A percentile compares a stretch with the other conserved stretches of the same genome.
These are phyloP conservation scores for Helicostylum pulchrum DNA, from an alignment of 192 early-diverging fungal genomes.

Conservation along the genomic window DNA sequence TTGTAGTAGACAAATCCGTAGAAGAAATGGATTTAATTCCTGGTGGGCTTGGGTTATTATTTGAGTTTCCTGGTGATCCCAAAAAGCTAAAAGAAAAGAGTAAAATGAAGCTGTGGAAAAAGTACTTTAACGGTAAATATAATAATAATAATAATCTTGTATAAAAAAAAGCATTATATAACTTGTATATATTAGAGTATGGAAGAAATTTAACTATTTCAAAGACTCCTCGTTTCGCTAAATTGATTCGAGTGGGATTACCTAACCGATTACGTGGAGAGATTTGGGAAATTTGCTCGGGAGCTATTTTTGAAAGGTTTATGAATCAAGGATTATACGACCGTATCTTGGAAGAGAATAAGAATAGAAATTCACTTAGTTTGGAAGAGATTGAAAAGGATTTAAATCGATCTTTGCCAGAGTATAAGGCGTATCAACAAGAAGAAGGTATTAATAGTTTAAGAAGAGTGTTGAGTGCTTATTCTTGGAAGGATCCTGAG, in stretches of 20 bases:
- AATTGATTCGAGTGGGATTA: constrained; percentile 78
- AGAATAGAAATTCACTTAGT: constrained; percentile 60
- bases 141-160: too few relatives aligned
- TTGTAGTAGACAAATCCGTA: constrained; percentile 49
- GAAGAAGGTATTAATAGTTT: constrained; percentile 80
- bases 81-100: constrained; percentile 43
- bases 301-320: constrained; percentile 77
- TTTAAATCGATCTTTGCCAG: constrained; percentile 77
- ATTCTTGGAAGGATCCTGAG: constrained; percentile 65
- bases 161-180: too few relatives aligned
- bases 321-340: constrained; percentile 80
- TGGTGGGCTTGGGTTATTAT: constrained; percentile 69
- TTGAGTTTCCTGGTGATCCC: constrained; percentile 69
- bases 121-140: constrained; percentile 47
- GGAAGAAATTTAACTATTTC: constrained; percentile 82
- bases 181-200: constrained; percentile 38
- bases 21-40: constrained; percentile 49
- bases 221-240: constrained; percentile 75
- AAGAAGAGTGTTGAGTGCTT: constrained; percentile 73
- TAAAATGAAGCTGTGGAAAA: constrained; percentile 35
- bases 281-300: constrained; percentile 86
- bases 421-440: constrained; percentile 80
- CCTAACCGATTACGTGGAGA: constrained; percentile 83
- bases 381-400: constrained; percentile 93
- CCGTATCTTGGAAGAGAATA: constrained; percentile 56